Conservation (phyloP, 495 filamentous ascomycete genomes). For the Copromyces sp. region DNA sequence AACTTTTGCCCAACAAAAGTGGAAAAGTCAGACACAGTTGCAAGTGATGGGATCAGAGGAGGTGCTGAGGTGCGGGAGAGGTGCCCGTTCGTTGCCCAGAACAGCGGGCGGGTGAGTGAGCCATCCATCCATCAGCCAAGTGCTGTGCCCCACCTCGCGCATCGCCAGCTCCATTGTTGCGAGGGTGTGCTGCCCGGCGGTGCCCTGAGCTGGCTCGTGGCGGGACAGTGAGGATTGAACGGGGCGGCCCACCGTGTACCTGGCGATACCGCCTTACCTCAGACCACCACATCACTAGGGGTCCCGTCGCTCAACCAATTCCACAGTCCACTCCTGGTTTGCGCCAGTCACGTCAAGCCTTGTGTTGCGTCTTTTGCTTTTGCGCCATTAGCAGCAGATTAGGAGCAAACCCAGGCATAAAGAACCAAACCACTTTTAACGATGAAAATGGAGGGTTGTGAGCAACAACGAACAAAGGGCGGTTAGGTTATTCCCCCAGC, state of each 20-base stretch:
- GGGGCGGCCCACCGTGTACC: neutral
- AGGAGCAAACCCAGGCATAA: neutral
- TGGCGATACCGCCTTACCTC: neutral
- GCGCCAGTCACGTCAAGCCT: neutral
- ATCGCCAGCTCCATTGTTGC: neutral
- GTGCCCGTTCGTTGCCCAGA: neutral
- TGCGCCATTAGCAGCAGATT: neutral
- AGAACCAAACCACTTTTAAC: neutral
- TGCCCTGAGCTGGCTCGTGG: neutral
- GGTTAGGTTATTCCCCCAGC: neutral
- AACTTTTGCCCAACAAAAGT: neutral
- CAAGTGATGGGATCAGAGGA: neutral
- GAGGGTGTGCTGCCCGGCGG: neutral
- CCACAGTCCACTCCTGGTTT: neutral
- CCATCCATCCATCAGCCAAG: neutral
- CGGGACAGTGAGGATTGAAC: neutral
- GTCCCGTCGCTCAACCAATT: neutral
- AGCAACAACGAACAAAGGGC: neutral
- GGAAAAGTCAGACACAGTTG: neutral
- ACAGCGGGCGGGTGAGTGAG: neutral
- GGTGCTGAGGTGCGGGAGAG: neutral
- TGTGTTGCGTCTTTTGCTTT: neutral
- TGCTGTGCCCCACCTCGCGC: neutral
- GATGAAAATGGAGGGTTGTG: neutral
- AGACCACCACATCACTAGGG: neutral